phyloP scores from a whole-genome alignment of 2,329 filamentous ascomycete genomes.

The Fusarium sp. region DNA sequence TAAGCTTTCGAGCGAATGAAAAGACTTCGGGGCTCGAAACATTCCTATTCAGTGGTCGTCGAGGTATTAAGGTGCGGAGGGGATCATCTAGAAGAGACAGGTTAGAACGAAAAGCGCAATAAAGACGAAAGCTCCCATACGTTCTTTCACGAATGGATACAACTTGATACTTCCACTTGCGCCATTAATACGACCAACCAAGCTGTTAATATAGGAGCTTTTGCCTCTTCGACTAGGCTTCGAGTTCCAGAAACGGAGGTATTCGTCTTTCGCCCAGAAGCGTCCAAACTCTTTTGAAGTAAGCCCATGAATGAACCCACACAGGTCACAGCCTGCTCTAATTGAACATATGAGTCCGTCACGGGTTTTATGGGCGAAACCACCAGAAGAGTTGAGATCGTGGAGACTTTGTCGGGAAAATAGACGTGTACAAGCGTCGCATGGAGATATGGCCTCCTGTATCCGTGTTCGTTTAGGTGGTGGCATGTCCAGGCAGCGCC shows the following conservation, averaged over 20 bases:
- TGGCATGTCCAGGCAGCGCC: accelerated
- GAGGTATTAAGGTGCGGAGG: accelerated
- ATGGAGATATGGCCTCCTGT: accelerated
- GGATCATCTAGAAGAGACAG: background rate
- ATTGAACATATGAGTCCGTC: accelerated
- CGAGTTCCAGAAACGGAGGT: accelerated
- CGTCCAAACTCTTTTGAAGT: accelerated
- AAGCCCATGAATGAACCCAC: accelerated
- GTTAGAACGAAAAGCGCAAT: accelerated
- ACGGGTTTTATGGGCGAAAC: accelerated
- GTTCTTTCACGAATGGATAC: background rate
- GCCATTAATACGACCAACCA: accelerated
- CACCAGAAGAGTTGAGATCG: background rate
- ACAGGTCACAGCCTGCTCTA: background rate
- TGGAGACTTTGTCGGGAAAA: background rate
- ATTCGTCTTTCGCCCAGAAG: accelerated
- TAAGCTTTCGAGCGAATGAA: accelerated
- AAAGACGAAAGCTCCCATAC: accelerated
- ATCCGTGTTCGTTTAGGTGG: background rate
- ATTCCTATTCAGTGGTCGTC: background rate
- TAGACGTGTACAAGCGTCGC: background rate
- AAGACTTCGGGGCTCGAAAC: background rate
- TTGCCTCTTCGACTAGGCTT: accelerated
- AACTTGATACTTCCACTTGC: accelerated
- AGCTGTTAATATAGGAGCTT: accelerated